phyloP scores from a whole-genome alignment of 2,329 filamentous ascomycete genomes.

The Botrytis pseudocinerea region DNA sequence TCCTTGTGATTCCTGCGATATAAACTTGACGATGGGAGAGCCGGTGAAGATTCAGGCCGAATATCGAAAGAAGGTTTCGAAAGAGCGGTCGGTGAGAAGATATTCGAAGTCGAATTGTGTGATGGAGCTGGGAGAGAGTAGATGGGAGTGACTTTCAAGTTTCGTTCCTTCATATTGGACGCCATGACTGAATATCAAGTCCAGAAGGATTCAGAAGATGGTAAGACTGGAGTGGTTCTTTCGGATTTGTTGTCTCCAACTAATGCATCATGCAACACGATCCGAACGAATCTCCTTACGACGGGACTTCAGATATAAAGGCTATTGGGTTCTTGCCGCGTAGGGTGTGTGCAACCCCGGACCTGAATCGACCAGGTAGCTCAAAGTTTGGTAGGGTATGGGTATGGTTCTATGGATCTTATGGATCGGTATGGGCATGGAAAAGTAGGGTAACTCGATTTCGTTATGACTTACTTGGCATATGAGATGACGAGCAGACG shows the following conservation, averaged over 20 bases:
- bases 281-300: slow-evolving; percentile 20
- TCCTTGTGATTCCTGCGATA: slow-evolving; percentile 40
- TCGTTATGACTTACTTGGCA: slow-evolving; percentile 14
- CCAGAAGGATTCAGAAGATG: slow-evolving; percentile 18
- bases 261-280: slow-evolving; percentile 23
- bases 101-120: slow-evolving; percentile 23
- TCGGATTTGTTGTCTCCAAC: slow-evolving; percentile 23
- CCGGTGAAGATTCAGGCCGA: slow-evolving; percentile 32
- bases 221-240: slow-evolving; percentile 13
- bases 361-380: slow-evolving; percentile 12
- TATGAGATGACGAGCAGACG: slow-evolving; percentile 13
- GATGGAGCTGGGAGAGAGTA: slow-evolving; percentile 29
- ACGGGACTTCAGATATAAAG: slow-evolving; percentile 22
- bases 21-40: slow-evolving; percentile 29
- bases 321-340: slow-evolving; percentile 19
- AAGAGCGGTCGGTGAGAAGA: slow-evolving; percentile 33
- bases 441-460: slow-evolving; percentile 18
- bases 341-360: slow-evolving; percentile 22
- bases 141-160: slow-evolving; percentile 25
- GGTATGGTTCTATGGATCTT: slow-evolving; percentile 10
- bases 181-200: slow-evolving; percentile 18
- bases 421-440: neutral
- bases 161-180: slow-evolving; percentile 15
- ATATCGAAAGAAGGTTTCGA: slow-evolving; percentile 36
- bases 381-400: slow-evolving; percentile 9